Evolutionary conservation across 2,329 filamentous ascomycete species (phyloP).

Genomic region (Acephala macrosclerotiorum): DNA sequence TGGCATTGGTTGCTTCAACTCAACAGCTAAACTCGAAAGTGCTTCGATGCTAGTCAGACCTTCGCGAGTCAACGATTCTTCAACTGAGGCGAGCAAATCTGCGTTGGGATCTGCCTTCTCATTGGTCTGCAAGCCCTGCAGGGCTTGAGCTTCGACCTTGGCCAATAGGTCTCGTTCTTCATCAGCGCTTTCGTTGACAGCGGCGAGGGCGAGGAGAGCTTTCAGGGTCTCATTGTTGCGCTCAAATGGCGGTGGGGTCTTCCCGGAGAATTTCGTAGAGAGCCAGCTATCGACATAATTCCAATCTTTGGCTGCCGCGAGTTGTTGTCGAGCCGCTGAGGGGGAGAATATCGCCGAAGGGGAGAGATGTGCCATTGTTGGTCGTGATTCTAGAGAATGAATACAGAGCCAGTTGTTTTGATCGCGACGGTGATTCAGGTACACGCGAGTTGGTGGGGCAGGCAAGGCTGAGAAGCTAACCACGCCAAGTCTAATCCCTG

Average conservation of each 20-base stretch:
- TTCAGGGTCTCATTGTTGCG: constrained; percentile 85
- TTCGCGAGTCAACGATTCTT: constrained; percentile 61
- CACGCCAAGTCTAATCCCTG: not conserved
- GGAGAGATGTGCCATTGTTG: constrained; percentile 46
- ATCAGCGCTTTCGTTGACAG: constrained; percentile 79
- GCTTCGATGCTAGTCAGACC: constrained; percentile 63
- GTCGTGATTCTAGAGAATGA: not conserved
- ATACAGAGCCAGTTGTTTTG: not conserved
- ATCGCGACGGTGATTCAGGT: not conserved
- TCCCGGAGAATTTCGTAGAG: constrained; percentile 69
- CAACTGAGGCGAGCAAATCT: constrained; percentile 59
- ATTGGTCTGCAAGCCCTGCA: constrained; percentile 59
- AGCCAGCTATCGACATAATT: constrained; percentile 88
- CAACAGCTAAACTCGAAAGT: constrained; percentile 60
- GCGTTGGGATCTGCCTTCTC: constrained; percentile 43
- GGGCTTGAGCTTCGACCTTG: constrained; percentile 64
- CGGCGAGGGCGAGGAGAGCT: constrained; percentile 75
- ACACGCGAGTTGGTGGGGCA: not conserved
- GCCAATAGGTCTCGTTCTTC: constrained; percentile 69
- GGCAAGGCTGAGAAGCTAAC: constrained; percentile 13
- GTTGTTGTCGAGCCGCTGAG: constrained; percentile 74
- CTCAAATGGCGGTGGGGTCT: constrained; percentile 76
- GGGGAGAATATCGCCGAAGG: constrained; percentile 70
- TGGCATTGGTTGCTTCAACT: constrained; percentile 51
- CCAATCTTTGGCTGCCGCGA: constrained; percentile 90